Evolutionary conservation across 2,329 filamentous ascomycete genomes (phyloP), one percentile per base, ranked within the genome.

Genomic region (Apiospora koreana): DNA sequence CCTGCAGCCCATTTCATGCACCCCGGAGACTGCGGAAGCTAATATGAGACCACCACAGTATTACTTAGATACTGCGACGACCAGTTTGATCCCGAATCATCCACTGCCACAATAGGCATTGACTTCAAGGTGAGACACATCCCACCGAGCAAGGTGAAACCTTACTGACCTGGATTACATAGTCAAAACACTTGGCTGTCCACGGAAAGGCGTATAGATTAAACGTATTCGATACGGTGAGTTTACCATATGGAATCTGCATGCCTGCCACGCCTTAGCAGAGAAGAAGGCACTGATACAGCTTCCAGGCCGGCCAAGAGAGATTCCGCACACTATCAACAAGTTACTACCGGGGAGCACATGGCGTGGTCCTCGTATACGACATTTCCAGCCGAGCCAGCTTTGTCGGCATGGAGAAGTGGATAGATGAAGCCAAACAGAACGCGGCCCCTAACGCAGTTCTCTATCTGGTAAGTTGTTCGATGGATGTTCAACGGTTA

Each of bases 51-150:
- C 5, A 25, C 42, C 14, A 54, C 73, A 87, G 86, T 88, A 71
- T 79, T 88, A 65, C 83, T 86, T 71, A 81, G 86, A 74, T 89
- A 88, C 73, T 87, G 85, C 76, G 86, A 88, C 72, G 85, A 88
- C 76, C 85, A 87, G 74, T 89, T 88, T 74, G 87, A 89, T 71
- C 83, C 85, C 6, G 86, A 88, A 75, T 83, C 82, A 45, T 84
- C 85, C 4, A 84, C 86, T 8, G 86, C 87, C 7, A 88, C 87
- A 2, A 88, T 88, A 72, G 87, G 86, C 41, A 86, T 88, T 71
- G 87, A 89, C 75, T 88, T 86, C 78, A 86, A 87, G 79, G 86
- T 87, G 69, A 70, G 77, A 74, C 43, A 70, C 6, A 41, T 38
- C 2, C 41, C 12, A 18, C 48, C 14, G 64, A 25, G 54, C 38